Evolutionary conservation across 148 eudicot species (phyloP).

Genomic region (Vaccinium corymbosum): DNA sequence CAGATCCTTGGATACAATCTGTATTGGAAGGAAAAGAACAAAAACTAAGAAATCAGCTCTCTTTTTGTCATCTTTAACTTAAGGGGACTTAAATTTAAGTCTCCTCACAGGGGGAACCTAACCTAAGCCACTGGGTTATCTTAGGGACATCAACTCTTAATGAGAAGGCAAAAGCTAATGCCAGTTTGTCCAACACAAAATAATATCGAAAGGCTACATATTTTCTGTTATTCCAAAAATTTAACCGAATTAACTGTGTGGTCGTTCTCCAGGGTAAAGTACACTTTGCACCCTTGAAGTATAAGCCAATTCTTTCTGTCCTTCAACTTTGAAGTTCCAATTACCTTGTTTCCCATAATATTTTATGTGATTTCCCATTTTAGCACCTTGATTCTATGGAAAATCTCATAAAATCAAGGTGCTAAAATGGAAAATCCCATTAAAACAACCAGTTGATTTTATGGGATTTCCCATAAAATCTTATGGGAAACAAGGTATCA

Average conservation of each 20-base stretch:
- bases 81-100: neutral
- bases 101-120: neutral
- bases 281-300: neutral
- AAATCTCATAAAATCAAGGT: too few relatives aligned
- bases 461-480: too few relatives aligned
- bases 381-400: too few relatives aligned
- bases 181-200: neutral
- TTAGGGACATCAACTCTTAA: neutral
- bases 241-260: neutral
- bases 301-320: neutral
- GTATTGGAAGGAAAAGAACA: conserved; percentile 19
- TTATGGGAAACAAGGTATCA: too few relatives aligned
- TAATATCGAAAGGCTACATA: neutral
- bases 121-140: neutral
- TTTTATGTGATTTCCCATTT: too few relatives aligned
- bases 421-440: too few relatives aligned
- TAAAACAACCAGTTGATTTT: too few relatives aligned
- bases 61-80: neutral
- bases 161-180: neutral
- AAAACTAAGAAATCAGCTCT: conserved; percentile 6
- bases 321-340: neutral
- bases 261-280: neutral
- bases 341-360: too few relatives aligned
- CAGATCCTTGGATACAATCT: conserved; percentile 94
- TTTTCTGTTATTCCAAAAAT: neutral